Evolutionary conservation across 1,284 basidiomycete genomes (phyloP), one percentile per base, ranked within the genome.

Genomic region (Flammula alnicola): DNA sequence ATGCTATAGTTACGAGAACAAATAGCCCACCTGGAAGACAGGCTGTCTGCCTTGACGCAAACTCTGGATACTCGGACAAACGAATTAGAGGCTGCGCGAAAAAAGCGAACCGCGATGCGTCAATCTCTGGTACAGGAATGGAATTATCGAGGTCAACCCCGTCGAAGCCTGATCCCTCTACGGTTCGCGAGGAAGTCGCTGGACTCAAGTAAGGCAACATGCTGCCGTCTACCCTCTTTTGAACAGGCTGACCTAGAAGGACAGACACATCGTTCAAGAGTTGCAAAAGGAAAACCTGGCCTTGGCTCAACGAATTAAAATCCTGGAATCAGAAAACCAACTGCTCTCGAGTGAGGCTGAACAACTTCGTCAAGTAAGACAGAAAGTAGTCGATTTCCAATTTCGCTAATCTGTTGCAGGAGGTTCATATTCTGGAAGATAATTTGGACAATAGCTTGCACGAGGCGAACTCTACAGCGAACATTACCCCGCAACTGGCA

Each of bases 211-310:
- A 65, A 16, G 78, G 64, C 40, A 23, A 6, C 7, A 14, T 11
- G 10, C 3, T 41, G 16, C 10, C 12, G 46, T 29, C n/a, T 33
- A 17, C 31, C 31, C 45, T 30, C 32, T 47, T 33, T 46, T n/a
- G 16, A 11, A 31, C n/a, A n/a, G 19, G 23, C 26, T 46, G 31
- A 44, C 46, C 14, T 27, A 12, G n/a, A 16, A 19, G 12, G 47
- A 52, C 49, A 91, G 88, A 67, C 88, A 93, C 64, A 92, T 97
- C 59, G 83, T 96, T 20, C 87, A 91, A 62, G 89, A 94, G 61
- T 75, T 96, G 36, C 89, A 91, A 64, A 86, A 89, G 58, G 94
- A 96, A 70, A 91, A 84, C 59, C 66, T 81, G 3, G 71, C 78
- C n/a, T 68, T 83, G 7, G 71, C 77, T 17, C 83, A 88, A 52